Conservation (phyloP, 1,284 basidiomycete genomes). For the Cryptococcus maquisensis region DNA sequence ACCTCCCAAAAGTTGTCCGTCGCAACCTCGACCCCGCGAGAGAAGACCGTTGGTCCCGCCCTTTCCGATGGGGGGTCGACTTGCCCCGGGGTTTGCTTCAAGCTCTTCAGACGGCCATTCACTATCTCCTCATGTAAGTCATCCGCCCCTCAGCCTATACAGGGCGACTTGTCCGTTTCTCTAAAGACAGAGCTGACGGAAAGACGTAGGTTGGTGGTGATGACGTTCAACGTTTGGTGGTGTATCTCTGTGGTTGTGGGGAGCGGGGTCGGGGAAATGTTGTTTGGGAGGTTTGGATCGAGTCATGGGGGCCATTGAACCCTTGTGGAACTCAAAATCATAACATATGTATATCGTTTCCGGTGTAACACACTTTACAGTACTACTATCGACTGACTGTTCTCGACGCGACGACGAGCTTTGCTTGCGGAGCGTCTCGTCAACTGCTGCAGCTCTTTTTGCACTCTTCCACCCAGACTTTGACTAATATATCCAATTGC, state of each 20-base stretch:
- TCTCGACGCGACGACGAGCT: no score
- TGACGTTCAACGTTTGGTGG: conserved; percentile 48
- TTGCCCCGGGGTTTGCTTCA: conserved; percentile 33
- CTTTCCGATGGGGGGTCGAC: conserved; percentile 32
- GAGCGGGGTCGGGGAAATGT: conserved; percentile 38
- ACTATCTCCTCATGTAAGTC: conserved; percentile 40
- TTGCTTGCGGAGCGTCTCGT: no score
- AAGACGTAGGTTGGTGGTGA: conserved; percentile 35
- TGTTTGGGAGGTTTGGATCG: conserved; percentile 36
- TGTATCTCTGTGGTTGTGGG: conserved; percentile 41
- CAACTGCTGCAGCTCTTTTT: no score
- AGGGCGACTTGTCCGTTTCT: not conserved
- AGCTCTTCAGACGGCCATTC: conserved; percentile 29
- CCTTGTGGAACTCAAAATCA: not conserved
- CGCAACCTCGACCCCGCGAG: conserved; percentile 19
- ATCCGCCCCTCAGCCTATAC: not conserved
- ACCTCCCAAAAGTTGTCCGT: conserved; percentile 24
- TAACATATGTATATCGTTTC: no score
- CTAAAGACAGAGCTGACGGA: not conserved
- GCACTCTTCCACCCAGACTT: no score
- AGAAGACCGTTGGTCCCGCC: conserved; percentile 25
- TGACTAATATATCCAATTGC: no score
- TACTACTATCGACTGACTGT: no score
- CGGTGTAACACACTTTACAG: no score
- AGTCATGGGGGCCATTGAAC: conserved; percentile 4